Base-by-base conservation (phyloP, 768 basidiomycete genomes). In the Lactifluus pinguis region DNA sequence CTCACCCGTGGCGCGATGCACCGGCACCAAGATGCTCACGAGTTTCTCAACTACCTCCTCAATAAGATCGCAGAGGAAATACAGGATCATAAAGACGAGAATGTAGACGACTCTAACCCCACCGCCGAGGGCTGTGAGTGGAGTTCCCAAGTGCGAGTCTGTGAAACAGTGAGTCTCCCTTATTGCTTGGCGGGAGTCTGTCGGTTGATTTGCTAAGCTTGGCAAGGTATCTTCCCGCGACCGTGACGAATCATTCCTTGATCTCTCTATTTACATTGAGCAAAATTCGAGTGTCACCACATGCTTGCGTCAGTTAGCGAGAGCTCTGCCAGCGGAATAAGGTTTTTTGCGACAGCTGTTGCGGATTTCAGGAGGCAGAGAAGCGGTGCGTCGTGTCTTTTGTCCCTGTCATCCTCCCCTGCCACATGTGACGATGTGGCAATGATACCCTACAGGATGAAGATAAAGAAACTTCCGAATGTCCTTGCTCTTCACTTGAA, bases 21-120 rank as follows among this genome's bases (percentile, higher is more conserved):
- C 71, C 97, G 98, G 71, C 97, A 99, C 72, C n/a, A n/a, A n/a
- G n/a, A n/a, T n/a, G 97, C 97, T 3, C 97, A 98, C 74, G 97
- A 99, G 74, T 98, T 99, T 72, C 78, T 98, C 45, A 97, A 95
- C 71, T 98, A 88, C 74, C 76, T 98, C 30, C 76, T 99, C 57
- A 99, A 99, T 73, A 85, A 80, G 71, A 86, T 99, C 52, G 87
- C 93, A 38, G 95, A 98, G 72, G 94, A 98, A 70, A 82, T 95
- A 66, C 90, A 94, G 69, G 81, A 64, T 32, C 65, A 66, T 73
- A 55, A 66, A 64, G 19, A 69, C 68, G 41, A 52, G 19, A 44
- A 45, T 14, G 36, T 29, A 17, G n/a, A 32, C 11, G 34, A 55
- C 39, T 11, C 56, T 14, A 53, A 61, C 30, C 68, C 71, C 38